Evolutionary conservation across 2,329 filamentous ascomycete species (phyloP), one percentile per base, ranked within the genome.

Genomic region (Diaporthe australafricana): DNA sequence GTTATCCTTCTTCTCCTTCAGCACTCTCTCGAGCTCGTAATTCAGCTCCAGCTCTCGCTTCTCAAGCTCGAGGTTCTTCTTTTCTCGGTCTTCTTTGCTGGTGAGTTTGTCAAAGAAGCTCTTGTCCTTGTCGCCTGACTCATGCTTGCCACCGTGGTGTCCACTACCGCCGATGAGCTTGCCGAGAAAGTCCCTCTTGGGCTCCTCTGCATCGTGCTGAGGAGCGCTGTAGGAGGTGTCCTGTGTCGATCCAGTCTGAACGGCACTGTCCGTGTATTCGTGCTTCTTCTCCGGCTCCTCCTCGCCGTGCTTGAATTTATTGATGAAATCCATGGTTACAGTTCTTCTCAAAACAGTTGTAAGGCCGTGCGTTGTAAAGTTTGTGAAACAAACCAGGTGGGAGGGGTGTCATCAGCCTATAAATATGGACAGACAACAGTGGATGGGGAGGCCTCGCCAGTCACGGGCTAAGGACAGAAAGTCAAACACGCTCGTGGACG

Each of bases 251-350:
- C 65, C 22, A 14, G 45, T 42, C 38, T 60, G 53, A 9, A n/a
- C 65, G 38, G 65, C 38, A 48, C 17, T 45, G 1, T 63, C 68
- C 27, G 47, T 32, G 47, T 45, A 42, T 6, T 14, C 27, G 12
- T 50, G 67, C 55, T 60, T 40, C 9, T 50, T 12, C 35, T 45
- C 30, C 14, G 27, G 38, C 25, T 70, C 47, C 20, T 56, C 52
- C 17, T 68, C 62, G 50, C 27, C 62, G 32, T 71, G 70, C 70
- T 71, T 71, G 62, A 71, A 53, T 35, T 68, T 71, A 32, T 68
- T 53, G 70, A 71, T 52, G 32, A 71, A 68, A 25, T 52, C 70
- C 70, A 71, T 71, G 17, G 5, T 50, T 30, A n/a, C 5, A 12
- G 9, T 35, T 30, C 32, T 35, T 38, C 45, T 65, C 3, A 16